These are phyloP conservation scores for Trichoderma arundinaceum DNA, from an alignment of 2,329 filamentous ascomycete species.

Conservation along the genomic window DNA sequence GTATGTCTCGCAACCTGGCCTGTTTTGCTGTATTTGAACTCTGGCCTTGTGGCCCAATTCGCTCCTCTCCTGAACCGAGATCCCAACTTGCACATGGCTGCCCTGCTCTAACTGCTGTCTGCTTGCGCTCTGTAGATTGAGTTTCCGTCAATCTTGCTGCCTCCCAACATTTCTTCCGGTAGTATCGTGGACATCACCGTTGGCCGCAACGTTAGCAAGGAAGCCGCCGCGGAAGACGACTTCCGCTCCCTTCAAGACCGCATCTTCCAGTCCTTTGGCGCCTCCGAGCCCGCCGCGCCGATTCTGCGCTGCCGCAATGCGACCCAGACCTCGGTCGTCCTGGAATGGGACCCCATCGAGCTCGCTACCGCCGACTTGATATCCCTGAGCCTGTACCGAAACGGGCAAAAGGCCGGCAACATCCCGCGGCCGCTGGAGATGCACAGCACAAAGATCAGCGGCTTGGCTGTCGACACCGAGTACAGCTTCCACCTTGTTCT, in stretches of 20 bases:
- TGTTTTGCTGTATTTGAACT: background rate
- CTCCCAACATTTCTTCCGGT: constrained; percentile 91
- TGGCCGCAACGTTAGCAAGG: constrained; percentile 80
- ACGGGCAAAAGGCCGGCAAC: constrained; percentile 93
- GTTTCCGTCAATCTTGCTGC: constrained; percentile 96
- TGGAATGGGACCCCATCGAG: constrained; percentile 96
- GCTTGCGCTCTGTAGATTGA: constrained; percentile 72
- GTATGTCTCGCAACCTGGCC: constrained; percentile 59
- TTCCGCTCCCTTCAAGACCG: constrained; percentile 88
- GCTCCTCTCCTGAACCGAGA: background rate
- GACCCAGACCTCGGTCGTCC: constrained; percentile 96
- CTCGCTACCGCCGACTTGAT: constrained; percentile 91
- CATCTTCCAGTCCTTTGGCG: constrained; percentile 86
- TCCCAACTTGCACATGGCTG: background rate
- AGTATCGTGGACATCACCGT: constrained; percentile 99
- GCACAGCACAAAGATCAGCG: constrained; percentile 95
- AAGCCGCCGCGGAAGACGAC: constrained; percentile 72
- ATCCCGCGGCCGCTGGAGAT: constrained; percentile 88
- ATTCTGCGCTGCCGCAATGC: constrained; percentile 91
- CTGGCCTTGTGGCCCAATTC: too few species aligned
- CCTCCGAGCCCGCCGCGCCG: constrained; percentile 75
- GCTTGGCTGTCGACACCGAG: constrained; percentile 93
- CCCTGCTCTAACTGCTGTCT: background rate
- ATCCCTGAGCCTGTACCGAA: constrained; percentile 88
- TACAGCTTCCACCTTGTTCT: constrained; percentile 94